Base-by-base conservation (phyloP, 345 rosid species). In the Camelina laxa region DNA sequence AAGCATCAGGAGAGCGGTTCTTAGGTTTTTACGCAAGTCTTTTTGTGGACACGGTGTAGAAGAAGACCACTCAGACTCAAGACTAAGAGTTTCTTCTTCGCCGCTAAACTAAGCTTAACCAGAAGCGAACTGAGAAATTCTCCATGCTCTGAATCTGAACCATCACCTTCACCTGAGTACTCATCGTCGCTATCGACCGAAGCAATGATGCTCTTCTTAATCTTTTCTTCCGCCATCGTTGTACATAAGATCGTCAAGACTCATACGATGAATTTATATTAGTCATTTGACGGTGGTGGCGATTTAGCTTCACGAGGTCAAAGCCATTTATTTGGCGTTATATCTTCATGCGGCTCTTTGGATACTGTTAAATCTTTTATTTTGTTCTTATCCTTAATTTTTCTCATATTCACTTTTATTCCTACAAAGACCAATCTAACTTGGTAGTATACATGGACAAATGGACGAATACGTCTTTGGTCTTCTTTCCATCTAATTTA, bases 21-120 rank as follows among this genome's bases (percentile, higher is more conserved):
- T 31, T 51, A 0, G 81, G 79, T 14, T 13, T 0, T 24, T 22
- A 30, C 31, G 27, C 38, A 1, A 41, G 0, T 64, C 7, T 33
- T 67, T 0, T 1, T 20, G 33, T 62, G 80, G 2, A 80, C 61
- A 3, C 82, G 47, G 65, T 81, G 76, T 20, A 82, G 67, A 13
- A 86, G 81, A 20, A 82, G n/a, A 15, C 86, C 86, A 20, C 76
- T 61, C 0, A 75, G 54, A 45, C 76, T n/a, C 42, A 82, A 57
- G 6, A 83, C 58, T 8, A 85, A 65, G 11, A 85, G 77, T 14
- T 85, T 85, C 79, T 79, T 82, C n/a, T 51, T 11, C 58, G 61
- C 60, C n/a, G 51, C 71, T 56, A 76, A 57, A 6, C 55, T 76
- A 14, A 76, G 80, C 19, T 65, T 64, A 22, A 35, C 67, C 0